These are phyloP conservation scores for Fennellomyces sp. DNA, from an alignment of 371 early-diverging fungal genomes.

Conservation along the genomic window DNA sequence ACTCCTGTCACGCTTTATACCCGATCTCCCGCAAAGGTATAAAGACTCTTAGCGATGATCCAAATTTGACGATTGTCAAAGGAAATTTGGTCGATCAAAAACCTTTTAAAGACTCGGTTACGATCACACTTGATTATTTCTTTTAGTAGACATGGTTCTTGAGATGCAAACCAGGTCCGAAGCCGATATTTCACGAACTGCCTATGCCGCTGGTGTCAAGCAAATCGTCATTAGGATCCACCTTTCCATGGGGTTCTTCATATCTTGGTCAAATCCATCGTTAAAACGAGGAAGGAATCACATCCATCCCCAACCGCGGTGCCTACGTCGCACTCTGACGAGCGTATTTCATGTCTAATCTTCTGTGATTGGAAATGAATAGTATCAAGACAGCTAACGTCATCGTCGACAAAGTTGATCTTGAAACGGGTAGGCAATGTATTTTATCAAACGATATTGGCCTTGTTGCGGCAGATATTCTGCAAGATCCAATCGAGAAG, in stretches of 20 bases:
- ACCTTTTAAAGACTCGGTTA: too few species aligned
- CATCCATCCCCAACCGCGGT: slow-evolving; percentile 16
- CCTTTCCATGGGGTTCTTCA: slow-evolving; percentile 17
- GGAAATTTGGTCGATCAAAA: too few species aligned
- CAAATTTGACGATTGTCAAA: too few species aligned
- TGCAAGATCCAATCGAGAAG: slow-evolving; percentile 16
- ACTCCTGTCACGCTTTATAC: too few species aligned
- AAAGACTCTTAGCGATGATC: too few species aligned
- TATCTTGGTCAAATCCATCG: slow-evolving; percentile 12
- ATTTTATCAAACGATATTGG: slow-evolving; percentile 18
- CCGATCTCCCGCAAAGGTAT: too few species aligned
- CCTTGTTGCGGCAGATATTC: slow-evolving; percentile 5
- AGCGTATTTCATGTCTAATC: slow-evolving; percentile 31
- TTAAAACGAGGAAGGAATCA: slow-evolving; percentile 10
- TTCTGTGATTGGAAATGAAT: neutral
- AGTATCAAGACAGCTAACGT: slow-evolving; percentile 5
- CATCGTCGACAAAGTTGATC: slow-evolving; percentile 2
- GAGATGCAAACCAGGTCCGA: neutral
- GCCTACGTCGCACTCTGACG: slow-evolving; percentile 34
- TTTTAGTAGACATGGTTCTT: too few species aligned
- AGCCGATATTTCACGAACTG: neutral
- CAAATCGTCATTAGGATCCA: slow-evolving; percentile 26
- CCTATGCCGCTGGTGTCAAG: slow-evolving; percentile 33
- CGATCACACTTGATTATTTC: too few species aligned
- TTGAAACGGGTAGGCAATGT: slow-evolving; percentile 7